Evolutionary conservation across 2,329 filamentous ascomycete species (phyloP).

Genomic region (Epicoccum nigrum): DNA sequence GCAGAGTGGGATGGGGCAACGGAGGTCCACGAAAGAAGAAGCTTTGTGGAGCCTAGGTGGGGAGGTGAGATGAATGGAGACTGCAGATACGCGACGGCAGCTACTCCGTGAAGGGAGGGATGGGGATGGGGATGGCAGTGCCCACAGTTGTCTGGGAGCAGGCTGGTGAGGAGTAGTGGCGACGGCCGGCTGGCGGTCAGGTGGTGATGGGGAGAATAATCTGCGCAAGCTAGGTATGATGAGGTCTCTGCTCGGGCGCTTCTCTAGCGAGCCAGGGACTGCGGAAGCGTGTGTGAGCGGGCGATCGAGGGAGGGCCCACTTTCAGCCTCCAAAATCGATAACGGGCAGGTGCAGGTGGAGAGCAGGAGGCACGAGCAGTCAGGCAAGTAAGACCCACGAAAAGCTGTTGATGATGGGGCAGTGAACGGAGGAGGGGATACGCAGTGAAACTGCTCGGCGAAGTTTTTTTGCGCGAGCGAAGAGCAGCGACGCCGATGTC

Average conservation of each 20-base stretch:
- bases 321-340: conserved; percentile 46
- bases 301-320: conserved; percentile 42
- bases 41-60: conserved; percentile 46
- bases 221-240: conserved; percentile 16
- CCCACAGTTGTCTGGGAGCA: conserved; percentile 25
- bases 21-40: conserved; percentile 37
- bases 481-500: conserved; percentile 33
- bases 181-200: conserved; percentile 23
- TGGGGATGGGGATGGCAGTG: conserved; percentile 10
- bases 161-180: conserved; percentile 21
- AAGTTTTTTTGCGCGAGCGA: conserved; percentile 35
- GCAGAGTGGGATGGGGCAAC: conserved; percentile 32
- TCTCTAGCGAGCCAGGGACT: conserved; percentile 38
- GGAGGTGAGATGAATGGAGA: conserved; percentile 31
- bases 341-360: conserved; percentile 43
- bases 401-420: conserved; percentile 22
- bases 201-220: conserved; percentile 23
- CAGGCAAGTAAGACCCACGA: conserved; percentile 29
- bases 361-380: conserved; percentile 43
- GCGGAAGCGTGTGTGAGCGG: conserved; percentile 28
- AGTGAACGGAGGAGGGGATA: conserved; percentile 25
- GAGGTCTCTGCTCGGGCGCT: conserved; percentile 17
- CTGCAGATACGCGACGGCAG: conserved; percentile 31
- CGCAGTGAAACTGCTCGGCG: conserved; percentile 26
- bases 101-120: conserved; percentile 26